A percentile compares a stretch with the other conserved stretches of the same genome.
Evolutionary conservation across 2,329 filamentous ascomycete genomes (phyloP).

Genomic region (Fonsecaea pedrosoi): DNA sequence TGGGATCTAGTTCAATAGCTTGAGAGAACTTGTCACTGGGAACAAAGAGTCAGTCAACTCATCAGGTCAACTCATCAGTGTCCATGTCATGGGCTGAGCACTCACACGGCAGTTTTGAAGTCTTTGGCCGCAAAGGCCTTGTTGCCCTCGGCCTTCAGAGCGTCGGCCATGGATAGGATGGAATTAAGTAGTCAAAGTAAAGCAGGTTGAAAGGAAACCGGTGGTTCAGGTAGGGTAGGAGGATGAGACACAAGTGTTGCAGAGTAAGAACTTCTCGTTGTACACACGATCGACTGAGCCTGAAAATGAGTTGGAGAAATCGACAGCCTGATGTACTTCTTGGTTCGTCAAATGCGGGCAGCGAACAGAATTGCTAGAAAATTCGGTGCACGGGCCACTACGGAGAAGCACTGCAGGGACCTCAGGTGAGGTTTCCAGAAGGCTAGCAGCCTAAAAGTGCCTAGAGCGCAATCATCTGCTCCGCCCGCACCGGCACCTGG

Average conservation of each 20-base stretch:
- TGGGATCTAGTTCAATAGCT: conserved; percentile 84
- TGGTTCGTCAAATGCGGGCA: conserved; percentile 21
- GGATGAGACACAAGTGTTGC: neutral
- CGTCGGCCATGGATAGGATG: conserved; percentile 64
- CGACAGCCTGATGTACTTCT: conserved; percentile 18
- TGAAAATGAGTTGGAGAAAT: conserved; percentile 18
- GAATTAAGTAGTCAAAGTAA: neutral
- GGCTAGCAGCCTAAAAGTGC: conserved; percentile 3
- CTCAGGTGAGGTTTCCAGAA: conserved; percentile 6
- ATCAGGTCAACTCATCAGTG: neutral
- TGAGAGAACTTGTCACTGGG: conserved; percentile 88
- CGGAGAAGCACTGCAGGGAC: neutral
- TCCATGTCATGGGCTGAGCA: conserved; percentile 45
- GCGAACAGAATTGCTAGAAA: conserved; percentile 33
- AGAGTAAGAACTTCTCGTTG: neutral
- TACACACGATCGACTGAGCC: conserved; percentile 8
- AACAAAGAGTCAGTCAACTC: conserved; percentile 19
- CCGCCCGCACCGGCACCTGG: neutral
- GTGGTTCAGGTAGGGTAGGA: neutral
- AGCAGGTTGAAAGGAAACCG: neutral
- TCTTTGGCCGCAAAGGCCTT: conserved; percentile 98
- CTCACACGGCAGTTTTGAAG: conserved; percentile 93
- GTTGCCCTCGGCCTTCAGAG: conserved; percentile 97
- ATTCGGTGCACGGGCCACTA: conserved; percentile 34
- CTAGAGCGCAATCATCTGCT: neutral